phyloP scores from a whole-genome alignment of 305 asterid genomes.

The Fraxinus dipetala region DNA sequence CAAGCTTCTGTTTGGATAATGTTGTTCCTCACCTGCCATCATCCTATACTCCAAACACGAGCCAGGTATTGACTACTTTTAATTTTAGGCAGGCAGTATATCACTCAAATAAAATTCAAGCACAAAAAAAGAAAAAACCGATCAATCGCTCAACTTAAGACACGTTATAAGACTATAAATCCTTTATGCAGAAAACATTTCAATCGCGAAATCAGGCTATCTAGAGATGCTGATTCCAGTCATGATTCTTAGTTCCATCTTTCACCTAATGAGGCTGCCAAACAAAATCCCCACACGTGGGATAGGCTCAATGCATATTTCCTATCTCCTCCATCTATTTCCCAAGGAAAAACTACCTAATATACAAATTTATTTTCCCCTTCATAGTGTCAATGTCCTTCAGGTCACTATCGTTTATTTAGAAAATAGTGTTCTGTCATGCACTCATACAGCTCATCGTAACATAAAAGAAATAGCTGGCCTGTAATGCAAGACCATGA shows the following conservation, averaged over 20 bases:
- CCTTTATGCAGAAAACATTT: not conserved
- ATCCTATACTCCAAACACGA: not conserved
- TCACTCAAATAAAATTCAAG: not conserved
- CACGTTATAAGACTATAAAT: not conserved
- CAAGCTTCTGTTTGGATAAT: not conserved
- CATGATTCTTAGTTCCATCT: not conserved
- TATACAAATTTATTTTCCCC: not conserved
- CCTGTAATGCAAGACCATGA: not conserved
- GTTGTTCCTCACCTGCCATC: not conserved
- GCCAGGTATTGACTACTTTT: not conserved
- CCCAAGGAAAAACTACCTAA: not conserved
- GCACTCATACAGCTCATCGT: not conserved
- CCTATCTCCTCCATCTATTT: not conserved
- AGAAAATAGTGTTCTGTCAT: not conserved
- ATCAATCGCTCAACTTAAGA: not conserved
- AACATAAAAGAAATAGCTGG: not conserved
- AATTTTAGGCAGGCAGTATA: not conserved
- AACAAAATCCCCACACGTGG: not conserved
- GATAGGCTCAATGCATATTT: not conserved
- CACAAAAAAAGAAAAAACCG: not conserved
- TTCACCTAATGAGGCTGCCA: not conserved
- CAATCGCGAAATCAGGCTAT: not conserved
- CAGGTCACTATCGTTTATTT: not conserved
- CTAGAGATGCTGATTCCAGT: not conserved
- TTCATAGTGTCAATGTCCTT: constrained; percentile 1